Evolutionary conservation across 106 monocot genomes (phyloP), one percentile per base, ranked within the genome.

Genomic region (Dendrobium chrysotoxum): DNA sequence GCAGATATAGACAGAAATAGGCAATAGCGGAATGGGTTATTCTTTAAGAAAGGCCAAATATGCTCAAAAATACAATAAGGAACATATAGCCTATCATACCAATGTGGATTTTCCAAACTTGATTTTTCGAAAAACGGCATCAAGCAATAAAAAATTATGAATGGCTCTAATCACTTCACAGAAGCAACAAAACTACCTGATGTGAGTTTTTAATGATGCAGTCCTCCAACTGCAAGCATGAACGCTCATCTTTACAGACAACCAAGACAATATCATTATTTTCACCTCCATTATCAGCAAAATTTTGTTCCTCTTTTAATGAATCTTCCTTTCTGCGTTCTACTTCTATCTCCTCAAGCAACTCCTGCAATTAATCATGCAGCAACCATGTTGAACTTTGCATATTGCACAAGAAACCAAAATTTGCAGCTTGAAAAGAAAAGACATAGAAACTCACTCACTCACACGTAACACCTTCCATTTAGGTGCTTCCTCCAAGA

Each of bases 401-500:
- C 64, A 67, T 66, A 58, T 82, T 71, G 42, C 16, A 28, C n/a
- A 16, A 81, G 75, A 47, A 75, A 55, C 26, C 58, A 75, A 40
- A 65, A 77, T 30, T 5, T 38, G 25, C 28, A 77, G 53, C 4
- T 72, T 28, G 3, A 30, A 26, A 40, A 81, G 25, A 67, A 40
- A 81, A 74, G 82, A 70, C 38, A 66, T 68, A 44, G 40, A 72
- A 82, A 86, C 78, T 88, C 86, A 88, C 85, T 93, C 85, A 98
- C 97, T 94, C 90, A 98, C 98, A 91, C 95, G 92, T 79, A 98
- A 98, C 81, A 95, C 85, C 86, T 91, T 98, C 95, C 98, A 98
- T 61, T 98, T 98, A 40, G 98, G 98, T 83, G 95, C 87, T 89
- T 91, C 86, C 80, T 98, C 98, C 82, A 98, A 82, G 31, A 98